These are phyloP conservation scores for Chloromonas sp. DNA, from an alignment of 163 green algal genomes.

Conservation along the genomic window DNA sequence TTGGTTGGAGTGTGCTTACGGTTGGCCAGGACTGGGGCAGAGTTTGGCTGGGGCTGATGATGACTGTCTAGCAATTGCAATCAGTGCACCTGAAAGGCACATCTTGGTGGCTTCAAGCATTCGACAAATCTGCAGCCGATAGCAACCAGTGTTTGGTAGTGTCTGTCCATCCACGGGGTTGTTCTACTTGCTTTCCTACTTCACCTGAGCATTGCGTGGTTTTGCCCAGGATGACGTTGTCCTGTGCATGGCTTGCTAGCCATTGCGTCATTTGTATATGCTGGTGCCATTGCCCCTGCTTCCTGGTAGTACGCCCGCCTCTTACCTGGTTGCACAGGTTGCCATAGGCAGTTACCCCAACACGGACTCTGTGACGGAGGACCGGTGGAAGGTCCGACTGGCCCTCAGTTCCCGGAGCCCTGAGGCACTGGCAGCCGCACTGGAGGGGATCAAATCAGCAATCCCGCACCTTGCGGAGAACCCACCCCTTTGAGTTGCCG, in stretches of 20 bases:
- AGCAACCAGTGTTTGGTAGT: not conserved
- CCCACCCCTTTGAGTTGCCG: too few species aligned
- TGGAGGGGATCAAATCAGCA: not conserved
- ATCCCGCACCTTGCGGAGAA: not conserved
- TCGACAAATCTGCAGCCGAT: not conserved
- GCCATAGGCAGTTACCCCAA: conserved; percentile 54
- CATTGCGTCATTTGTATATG: too few species aligned
- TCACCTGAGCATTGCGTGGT: not conserved
- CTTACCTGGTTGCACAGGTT: conserved; percentile 13
- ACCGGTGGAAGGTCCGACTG: conserved; percentile 43
- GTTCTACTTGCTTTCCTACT: not conserved
- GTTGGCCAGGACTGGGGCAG: not conserved
- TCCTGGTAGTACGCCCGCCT: not conserved
- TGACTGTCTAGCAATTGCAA: not conserved
- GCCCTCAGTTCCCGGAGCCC: conserved; percentile 35
- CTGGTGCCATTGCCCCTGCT: not conserved
- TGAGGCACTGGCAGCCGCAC: conserved; percentile 15
- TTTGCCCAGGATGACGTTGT: not conserved
- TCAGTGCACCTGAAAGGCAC: not conserved
- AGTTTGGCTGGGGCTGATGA: not conserved
- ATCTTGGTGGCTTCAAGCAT: not conserved
- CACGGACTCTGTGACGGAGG: conserved; percentile 11
- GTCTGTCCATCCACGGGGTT: not conserved
- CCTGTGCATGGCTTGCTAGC: too few species aligned
- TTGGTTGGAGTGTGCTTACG: not conserved